Base-by-base conservation (phyloP, 352 stramenopile species). In the Discostella stelligera region DNA sequence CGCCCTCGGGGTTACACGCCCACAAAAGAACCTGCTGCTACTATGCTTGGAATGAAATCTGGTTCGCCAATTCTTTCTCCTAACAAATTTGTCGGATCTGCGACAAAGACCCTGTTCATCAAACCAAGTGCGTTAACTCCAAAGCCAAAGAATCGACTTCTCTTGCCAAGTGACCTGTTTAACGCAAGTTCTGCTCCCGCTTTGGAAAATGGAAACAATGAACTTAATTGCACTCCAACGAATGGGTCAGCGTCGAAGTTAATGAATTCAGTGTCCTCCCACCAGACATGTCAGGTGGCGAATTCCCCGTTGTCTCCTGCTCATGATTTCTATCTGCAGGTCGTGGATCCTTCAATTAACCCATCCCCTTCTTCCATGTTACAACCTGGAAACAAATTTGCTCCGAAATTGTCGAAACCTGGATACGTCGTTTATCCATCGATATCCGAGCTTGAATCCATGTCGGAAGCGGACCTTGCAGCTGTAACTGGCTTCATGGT, bases 381-480 rank as follows among this genome's bases (percentile, higher is more conserved):
- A 4, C 46, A 37, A 50, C 21, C 37, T 18, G 49, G 61, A 6
- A 86, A 81, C 13, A 55, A 65, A n/a, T 67, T 80, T 74, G 58
- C 82, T 49, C 89, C 87, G 25, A 88, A 66, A 30, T 77, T 94
- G 21, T 89, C 84, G 0, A 93, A 91, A 58, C 9, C 66, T 58
- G 87, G 86, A 41, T 94, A 94, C 68, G 65, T 46, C 46, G 81
- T 87, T 14, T 86, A 59, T 58, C 89, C 89, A 37, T 78, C 84
- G 3, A 82, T 90, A 39, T 59, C 74, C 41, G 69, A 81, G 30
- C 66, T 94, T 21, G 32, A 71, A 48, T 54, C 30, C 18, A 88
- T 92, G 75, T 87, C 74, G 32, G 88, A 91, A 72, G 91, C 88
- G 55, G 89, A 95, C 71, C 84, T 95, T 48, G 89, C 89, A 54